Evolutionary conservation across 495 filamentous ascomycete species (phyloP), one percentile per base, ranked within the genome.

Genomic region (Daldinia caldariorum): DNA sequence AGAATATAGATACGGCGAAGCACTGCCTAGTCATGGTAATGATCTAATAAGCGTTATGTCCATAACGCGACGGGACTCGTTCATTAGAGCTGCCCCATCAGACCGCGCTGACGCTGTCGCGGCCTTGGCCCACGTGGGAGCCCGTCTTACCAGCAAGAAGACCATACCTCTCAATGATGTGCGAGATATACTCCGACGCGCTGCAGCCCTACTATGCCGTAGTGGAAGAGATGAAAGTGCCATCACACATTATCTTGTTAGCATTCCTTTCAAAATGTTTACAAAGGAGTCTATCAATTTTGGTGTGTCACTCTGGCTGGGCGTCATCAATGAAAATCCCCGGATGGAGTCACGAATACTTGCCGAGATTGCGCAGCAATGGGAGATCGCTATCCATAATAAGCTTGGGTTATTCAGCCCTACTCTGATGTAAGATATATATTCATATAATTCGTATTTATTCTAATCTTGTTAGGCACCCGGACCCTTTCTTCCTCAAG

Each of bases 311-410:
- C 85, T 98, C 8, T 99, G 96, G 96, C 87, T 97, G 47, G 93
- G 94, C 31, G 90, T 97, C 6, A 97, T 98, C 70, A 94, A 98
- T 75, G 96, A 98, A 74, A 98, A 97, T 74, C 94, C 94, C 14
- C 85, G 84, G 51, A 88, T 97, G 80, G 92, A 97, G 75, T 83
- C 94, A 1, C 89, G 91, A 50, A 87, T 99, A 53, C 76, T 98
- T 22, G 86, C 87, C 49, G 92, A 96, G 73, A 89, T 98, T 65
- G 90, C 90, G 3, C 89, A 91, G 71, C 88, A 91, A 54, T 99
- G 95, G 93, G 94, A 97, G 75, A 79, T 82, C 53, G 94, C 89
- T 35, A 86, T 97, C 26, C 85, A 90, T 66, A 90, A 87, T 69
- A 85, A 83, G 57, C 85, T 89, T 49, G 95, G 96, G 14, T 80